Conservation (phyloP, 352 stramenopile species). For the Pythium phragmitis region DNA sequence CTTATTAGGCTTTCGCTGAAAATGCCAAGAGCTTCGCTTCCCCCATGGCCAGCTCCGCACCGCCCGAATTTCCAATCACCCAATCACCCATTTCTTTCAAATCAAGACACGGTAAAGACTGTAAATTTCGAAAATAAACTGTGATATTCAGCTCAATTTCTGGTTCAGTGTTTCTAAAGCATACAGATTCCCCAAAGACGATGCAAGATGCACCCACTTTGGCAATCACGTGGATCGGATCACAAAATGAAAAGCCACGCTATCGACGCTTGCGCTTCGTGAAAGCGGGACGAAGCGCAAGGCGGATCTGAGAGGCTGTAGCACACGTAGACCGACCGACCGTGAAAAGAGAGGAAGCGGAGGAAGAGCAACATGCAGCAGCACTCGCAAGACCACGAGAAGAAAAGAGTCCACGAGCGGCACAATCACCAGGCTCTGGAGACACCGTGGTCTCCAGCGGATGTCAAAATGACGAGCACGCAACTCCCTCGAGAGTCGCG, state of each 20-base stretch:
- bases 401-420: slow-evolving; percentile 7
- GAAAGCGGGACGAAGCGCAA: slow-evolving; percentile 23
- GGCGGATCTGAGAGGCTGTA: slow-evolving; percentile 8
- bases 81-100: slow-evolving; percentile 19
- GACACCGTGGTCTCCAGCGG: slow-evolving; percentile 20
- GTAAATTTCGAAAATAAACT: slow-evolving; percentile 14
- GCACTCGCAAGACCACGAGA: slow-evolving; percentile 17
- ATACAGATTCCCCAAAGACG: slow-evolving; percentile 10
- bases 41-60: slow-evolving; percentile 13
- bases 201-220: background rate
- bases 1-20: background rate
- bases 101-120: background rate
- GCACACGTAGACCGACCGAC: background rate
- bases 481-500: slow-evolving; percentile 37
- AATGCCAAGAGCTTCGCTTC: background rate
- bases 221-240: background rate
- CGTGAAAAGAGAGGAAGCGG: slow-evolving; percentile 1
- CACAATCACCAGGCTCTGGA: slow-evolving; percentile 12
- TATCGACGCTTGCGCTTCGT: slow-evolving; percentile 32
- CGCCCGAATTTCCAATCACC: slow-evolving; percentile 23
- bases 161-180: slow-evolving; percentile 5
- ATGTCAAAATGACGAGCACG: slow-evolving; percentile 34
- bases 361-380: slow-evolving; percentile 9
- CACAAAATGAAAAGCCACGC: background rate
- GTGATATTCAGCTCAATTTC: slow-evolving; percentile 4